Evolutionary conservation across 306 rosid species (phyloP), one percentile per base, ranked within the genome.

Genomic region (Begonia peltatifolia): DNA sequence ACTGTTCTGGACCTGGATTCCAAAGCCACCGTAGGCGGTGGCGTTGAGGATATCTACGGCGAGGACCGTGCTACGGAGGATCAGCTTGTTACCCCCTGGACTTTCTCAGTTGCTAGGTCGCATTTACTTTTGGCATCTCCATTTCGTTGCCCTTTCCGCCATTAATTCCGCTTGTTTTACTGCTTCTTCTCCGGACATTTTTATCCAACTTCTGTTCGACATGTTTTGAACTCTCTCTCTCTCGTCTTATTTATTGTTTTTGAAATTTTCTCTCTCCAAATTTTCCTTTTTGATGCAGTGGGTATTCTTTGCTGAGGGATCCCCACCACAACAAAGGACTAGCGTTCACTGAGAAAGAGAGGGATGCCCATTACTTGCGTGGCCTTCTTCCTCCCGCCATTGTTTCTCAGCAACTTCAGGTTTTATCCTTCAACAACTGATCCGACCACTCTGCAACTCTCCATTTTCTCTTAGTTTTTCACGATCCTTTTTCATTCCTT

Each of bases 291-390:
- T 61, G 59, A 3, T 67, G 70, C 72, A 90, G 99, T 75, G 99
- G 99, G 0, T 86, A 71, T 64, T 70, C 86, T 49, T 64, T 90
- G 83, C 76, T 90, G 47, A 90, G 99, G 60, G 99, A 90, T 71
- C 99, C 99, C 15, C 99, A 83, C 14, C 81, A 90, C 73, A 86
- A 90, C 74, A 90, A 90, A 57, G 99, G 99, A 44, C 82, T 90
- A 47, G 92, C 94, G 51, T 90, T 90, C 64, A 83, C 82, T 6
- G 92, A 78, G 67, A 73, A 73, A 57, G 99, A 90, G 83, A 90
- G 99, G 61, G 99, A 86, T 73, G 74, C 92, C 13, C 99, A 90
- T 71, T 86, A 86, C 72, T 64, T 86, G 88, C 87, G 99, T 9
- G 99, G 99, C 0, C 99, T 90, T 61, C 61, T 90, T 13, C 99